Evolutionary conservation across 2,329 filamentous ascomycete genomes (phyloP).

Genomic region (Cercospora zeina): DNA sequence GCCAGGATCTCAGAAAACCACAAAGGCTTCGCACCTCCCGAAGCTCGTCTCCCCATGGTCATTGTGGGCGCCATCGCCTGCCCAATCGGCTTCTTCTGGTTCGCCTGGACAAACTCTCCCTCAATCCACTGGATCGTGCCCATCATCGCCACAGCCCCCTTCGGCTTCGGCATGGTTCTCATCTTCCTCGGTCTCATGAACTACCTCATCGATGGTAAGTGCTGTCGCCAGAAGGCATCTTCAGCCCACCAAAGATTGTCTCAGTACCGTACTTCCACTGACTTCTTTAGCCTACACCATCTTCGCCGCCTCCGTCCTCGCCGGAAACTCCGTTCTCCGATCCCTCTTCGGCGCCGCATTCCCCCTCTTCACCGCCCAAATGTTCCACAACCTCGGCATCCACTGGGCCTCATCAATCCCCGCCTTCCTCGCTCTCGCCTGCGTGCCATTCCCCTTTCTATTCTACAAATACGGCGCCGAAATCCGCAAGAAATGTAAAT

Average conservation of each 20-base stretch:
- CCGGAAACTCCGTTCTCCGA: slow-evolving; percentile 76
- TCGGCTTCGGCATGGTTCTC: slow-evolving; percentile 62
- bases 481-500: slow-evolving; percentile 69
- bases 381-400: slow-evolving; percentile 56
- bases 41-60: slow-evolving; percentile 63
- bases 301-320: slow-evolving; percentile 69
- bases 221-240: too few relatives aligned
- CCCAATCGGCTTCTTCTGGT: slow-evolving; percentile 65
- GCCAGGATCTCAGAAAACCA: slow-evolving; percentile 47
- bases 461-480: slow-evolving; percentile 67
- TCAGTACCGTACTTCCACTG: too few relatives aligned
- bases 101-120: slow-evolving; percentile 65
- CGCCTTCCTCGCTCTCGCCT: slow-evolving; percentile 70
- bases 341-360: slow-evolving; percentile 77
- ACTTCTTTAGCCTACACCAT: slow-evolving; percentile 61
- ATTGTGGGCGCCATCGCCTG: slow-evolving; percentile 64
- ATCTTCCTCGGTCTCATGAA: slow-evolving; percentile 67
- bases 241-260: too few relatives aligned
- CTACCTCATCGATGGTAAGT: slow-evolving; percentile 69
- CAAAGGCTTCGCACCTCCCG: slow-evolving; percentile 62
- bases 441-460: slow-evolving; percentile 72
- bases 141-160: slow-evolving; percentile 54
- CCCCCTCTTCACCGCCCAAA: slow-evolving; percentile 74
- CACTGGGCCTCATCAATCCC: slow-evolving; percentile 71
- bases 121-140: slow-evolving; percentile 58